Evolutionary conservation across 495 filamentous ascomycete species (phyloP).

Genomic region (Beverwykella pulmonaria): DNA sequence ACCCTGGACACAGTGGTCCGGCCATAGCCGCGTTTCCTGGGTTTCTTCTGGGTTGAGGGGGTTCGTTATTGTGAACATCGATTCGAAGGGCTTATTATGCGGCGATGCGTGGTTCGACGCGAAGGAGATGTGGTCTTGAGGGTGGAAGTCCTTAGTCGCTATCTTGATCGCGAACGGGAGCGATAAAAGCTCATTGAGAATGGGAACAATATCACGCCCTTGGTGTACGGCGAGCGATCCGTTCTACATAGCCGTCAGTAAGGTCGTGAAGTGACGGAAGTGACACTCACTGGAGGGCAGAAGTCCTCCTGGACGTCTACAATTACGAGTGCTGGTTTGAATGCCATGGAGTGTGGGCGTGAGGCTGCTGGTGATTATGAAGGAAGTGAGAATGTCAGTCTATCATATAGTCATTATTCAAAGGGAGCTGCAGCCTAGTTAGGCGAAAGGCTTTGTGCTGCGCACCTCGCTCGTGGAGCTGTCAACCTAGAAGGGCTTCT

Average conservation of each 20-base stretch:
- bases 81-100: conserved; percentile 68
- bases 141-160: conserved; percentile 91
- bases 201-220: conserved; percentile 67
- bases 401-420: neutral
- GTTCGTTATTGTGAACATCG: conserved; percentile 66
- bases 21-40: conserved; percentile 78
- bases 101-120: conserved; percentile 71
- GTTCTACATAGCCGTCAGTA: conserved; percentile 53
- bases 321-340: conserved; percentile 67
- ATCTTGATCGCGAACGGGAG: conserved; percentile 73
- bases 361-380: neutral
- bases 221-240: conserved; percentile 77
- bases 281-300: conserved; percentile 74
- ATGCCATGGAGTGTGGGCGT: conserved; percentile 39
- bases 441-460: neutral
- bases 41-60: conserved; percentile 61
- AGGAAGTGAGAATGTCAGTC: neutral
- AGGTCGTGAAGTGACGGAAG: conserved; percentile 11
- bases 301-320: conserved; percentile 97
- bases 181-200: conserved; percentile 74
- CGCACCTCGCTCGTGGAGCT: conserved; percentile 1
- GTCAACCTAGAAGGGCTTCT: no score
- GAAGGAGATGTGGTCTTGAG: conserved; percentile 84
- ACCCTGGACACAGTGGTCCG: conserved; percentile 79
- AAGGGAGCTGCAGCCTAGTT: neutral